Evolutionary conservation across 2,329 filamentous ascomycete species (phyloP).

Genomic region (Pestalotiopsis sp.): DNA sequence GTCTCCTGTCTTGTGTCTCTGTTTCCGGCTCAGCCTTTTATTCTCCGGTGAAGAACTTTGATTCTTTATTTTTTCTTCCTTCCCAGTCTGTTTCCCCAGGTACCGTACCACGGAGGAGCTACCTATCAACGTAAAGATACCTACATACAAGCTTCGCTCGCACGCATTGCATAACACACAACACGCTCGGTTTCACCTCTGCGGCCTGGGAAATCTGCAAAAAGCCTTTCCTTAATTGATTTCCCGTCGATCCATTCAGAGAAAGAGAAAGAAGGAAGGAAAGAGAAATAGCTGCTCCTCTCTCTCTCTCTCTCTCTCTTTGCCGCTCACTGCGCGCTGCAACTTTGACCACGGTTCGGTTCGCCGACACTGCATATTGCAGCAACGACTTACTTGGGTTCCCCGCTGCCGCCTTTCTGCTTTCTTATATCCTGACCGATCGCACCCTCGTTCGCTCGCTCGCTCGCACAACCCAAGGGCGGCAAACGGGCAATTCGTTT

Average conservation of each 20-base stretch:
- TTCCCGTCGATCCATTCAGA: background rate
- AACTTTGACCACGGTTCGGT: background rate
- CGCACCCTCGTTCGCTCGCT: background rate
- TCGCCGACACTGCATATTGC: background rate
- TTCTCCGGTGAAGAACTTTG: background rate
- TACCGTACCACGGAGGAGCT: background rate
- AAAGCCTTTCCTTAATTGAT: background rate
- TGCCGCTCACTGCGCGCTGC: background rate
- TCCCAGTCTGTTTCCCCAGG: background rate
- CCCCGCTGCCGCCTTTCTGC: background rate
- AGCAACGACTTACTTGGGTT: background rate
- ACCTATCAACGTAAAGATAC: background rate
- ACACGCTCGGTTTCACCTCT: background rate
- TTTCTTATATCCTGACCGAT: slow-evolving; percentile 1
- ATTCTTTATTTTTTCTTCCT: background rate
- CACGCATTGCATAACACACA: background rate
- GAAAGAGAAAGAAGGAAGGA: background rate
- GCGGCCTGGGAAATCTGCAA: background rate
- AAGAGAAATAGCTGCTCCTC: background rate
- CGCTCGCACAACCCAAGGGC: background rate
- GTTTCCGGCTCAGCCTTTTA: background rate
- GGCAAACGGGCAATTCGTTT: background rate
- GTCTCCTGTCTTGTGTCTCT: background rate
- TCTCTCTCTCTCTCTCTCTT: background rate
- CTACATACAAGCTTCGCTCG: background rate